phyloP scores from a whole-genome alignment of 345 rosid species.

The Cochlearia excelsa region DNA sequence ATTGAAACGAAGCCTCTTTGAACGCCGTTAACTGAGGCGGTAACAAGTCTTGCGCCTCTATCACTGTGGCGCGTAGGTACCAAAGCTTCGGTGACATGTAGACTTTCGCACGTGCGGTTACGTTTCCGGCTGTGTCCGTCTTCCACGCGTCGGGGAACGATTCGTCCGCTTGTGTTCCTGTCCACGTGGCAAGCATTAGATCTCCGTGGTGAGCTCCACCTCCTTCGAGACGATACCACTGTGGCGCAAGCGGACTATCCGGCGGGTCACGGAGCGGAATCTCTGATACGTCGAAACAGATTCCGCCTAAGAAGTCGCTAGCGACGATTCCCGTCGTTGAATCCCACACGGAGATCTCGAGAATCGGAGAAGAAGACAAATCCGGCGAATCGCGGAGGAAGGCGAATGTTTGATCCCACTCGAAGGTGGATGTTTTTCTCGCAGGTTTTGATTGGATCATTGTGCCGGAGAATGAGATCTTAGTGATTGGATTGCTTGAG shows the following conservation, averaged over 20 bases:
- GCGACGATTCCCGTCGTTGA: constrained; percentile 24
- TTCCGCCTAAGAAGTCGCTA: constrained; percentile 62
- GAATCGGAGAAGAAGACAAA: constrained; percentile 45
- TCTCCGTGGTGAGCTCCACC: constrained; percentile 60
- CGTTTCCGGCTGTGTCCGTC: constrained; percentile 64
- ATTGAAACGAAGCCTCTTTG: constrained; percentile 54
- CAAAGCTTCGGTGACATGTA: constrained; percentile 82
- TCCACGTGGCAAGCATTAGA: constrained; percentile 93
- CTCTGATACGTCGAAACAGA: constrained; percentile 76
- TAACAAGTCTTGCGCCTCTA: constrained; percentile 71
- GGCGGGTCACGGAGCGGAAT: constrained; percentile 90
- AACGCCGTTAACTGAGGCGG: constrained; percentile 42
- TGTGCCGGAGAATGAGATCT: constrained; percentile 48
- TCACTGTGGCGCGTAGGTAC: constrained; percentile 70
- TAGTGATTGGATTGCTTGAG: constrained; percentile 61
- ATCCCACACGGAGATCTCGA: constrained; percentile 74
- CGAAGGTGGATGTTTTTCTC: constrained; percentile 53
- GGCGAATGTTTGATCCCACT: constrained; percentile 93
- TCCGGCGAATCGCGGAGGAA: constrained; percentile 74
- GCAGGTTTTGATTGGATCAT: constrained; percentile 58
- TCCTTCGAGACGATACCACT: constrained; percentile 89
- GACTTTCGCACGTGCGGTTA: constrained; percentile 67
- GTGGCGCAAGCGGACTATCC: constrained; percentile 91
- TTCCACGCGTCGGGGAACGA: constrained; percentile 92
- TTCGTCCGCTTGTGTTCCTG: constrained; percentile 95